phyloP scores from a whole-genome alignment of 139 green algal species.

The Microglena sp. region DNA sequence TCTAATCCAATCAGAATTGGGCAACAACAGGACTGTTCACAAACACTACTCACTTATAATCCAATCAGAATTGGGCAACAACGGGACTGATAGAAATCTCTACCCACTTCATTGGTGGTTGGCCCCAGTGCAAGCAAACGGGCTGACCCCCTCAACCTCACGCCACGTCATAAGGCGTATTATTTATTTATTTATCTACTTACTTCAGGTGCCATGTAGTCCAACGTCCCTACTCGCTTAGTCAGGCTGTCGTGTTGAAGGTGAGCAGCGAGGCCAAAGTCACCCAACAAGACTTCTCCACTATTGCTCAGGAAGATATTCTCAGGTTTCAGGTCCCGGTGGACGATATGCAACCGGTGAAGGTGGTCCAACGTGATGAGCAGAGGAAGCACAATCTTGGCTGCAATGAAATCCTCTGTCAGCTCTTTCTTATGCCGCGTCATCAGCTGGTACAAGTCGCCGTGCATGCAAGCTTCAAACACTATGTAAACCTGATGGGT shows the following conservation, averaged over 20 bases:
- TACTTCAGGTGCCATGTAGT: constrained; percentile 24
- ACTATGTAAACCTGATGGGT: constrained; percentile 24
- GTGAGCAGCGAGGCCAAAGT: constrained; percentile 31
- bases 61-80: no score
- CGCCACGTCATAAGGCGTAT: no score
- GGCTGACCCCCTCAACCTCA: no score
- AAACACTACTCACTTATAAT: no score
- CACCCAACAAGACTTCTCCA: constrained; percentile 10
- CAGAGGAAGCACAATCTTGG: constrained; percentile 5
- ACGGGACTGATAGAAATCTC: no score
- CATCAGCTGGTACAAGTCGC: constrained; percentile 23
- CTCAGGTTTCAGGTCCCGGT: background rate
- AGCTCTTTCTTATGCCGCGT: constrained; percentile 13
- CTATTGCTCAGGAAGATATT: no score
- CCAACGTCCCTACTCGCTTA: constrained; percentile 32
- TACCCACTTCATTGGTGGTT: no score
- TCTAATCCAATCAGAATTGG: no score
- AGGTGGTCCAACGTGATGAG: background rate
- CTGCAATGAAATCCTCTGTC: constrained; percentile 14
- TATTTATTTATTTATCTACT: no score
- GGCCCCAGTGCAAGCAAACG: no score
- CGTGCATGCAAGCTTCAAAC: constrained; percentile 24
- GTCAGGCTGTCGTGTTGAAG: constrained; percentile 15
- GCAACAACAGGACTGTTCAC: no score
- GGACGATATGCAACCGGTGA: background rate